Base-by-base conservation (phyloP, 805 yeast genomes). In the Yamadazyma sp. region DNA sequence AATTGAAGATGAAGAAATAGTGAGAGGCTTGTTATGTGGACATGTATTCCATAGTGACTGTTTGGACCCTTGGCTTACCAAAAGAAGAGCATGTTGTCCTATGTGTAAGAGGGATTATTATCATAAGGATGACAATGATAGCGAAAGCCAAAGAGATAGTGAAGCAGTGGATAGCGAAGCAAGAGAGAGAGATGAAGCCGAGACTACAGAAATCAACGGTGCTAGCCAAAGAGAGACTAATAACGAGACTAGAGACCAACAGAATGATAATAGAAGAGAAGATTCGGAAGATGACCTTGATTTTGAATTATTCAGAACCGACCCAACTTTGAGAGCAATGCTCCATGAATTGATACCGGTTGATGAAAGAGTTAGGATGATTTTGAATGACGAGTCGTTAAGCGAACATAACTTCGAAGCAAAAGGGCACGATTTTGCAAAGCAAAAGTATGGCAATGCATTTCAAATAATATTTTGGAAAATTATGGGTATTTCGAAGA, bases 1-100 rank as follows among this genome's bases (percentile, higher is more conserved):
- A 4, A 69, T 82, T 36, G 82, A 76, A 43, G 73, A 73, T 32
- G 78, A 71, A 10, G 86, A 82, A 34, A 52, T 56, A 1, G 86
- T 86, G 2, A 73, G 95, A 32, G 86, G 86, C 0, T 66, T 86
- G 28, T 65, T 83, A 8, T 86, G 95, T 60, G 87, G 88, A 3
- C 95, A 86, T 57, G 87, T 82, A 2, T 86, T 80, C 70, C 95
- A 86, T 51, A 69, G 80, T 15, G 80, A 73, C 12, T 86, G 95
- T 58, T 70, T 86, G 35, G 87, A 82, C 44, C 89, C 89, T 2
- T 86, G 95, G 95, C 62, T 86, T 30, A 79, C 77, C 2, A 74
- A 75, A 43, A 65, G 91, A 45, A 71, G 82, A 30, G 89, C 88
- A 1, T 80, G 86, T 48, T 86, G 95, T 53, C 95, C 95, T 7